A percentile compares a stretch with the other conserved stretches of the same genome.
Evolutionary conservation across 176 grass and related monocot species (phyloP).

Genomic region (Aegilops sharonensis): DNA sequence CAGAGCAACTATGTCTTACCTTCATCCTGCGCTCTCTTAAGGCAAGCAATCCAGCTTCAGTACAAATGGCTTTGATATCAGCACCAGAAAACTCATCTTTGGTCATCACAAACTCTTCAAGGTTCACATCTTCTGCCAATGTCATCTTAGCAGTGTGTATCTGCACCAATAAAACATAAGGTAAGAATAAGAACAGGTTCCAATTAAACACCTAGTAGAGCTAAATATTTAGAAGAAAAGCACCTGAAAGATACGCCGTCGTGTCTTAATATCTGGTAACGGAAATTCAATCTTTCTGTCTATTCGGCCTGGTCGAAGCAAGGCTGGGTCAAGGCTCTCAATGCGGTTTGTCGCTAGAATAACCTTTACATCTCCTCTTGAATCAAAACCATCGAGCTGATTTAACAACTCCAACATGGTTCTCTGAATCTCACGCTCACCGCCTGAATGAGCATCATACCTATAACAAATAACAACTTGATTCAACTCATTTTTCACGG

Average conservation of each 20-base stretch:
- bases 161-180: conserved; percentile 20
- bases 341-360: conserved; percentile 87
- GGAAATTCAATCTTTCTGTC: conserved; percentile 86
- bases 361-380: conserved; percentile 84
- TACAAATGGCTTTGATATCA: conserved; percentile 87
- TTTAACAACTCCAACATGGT: conserved; percentile 87
- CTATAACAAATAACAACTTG: conserved; percentile 30
- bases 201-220: background rate
- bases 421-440: conserved; percentile 84
- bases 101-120: conserved; percentile 81
- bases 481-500: background rate
- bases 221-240: conserved; percentile 10
- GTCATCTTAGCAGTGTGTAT: conserved; percentile 92
- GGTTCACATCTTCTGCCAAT: conserved; percentile 71
- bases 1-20: conserved; percentile 31
- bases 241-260: conserved; percentile 73
- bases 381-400: conserved; percentile 91
- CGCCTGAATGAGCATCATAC: conserved; percentile 88
- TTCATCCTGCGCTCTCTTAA: conserved; percentile 85
- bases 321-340: conserved; percentile 74
- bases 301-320: conserved; percentile 78
- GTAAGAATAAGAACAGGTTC: conserved; percentile 9
- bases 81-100: conserved; percentile 89
- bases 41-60: conserved; percentile 82
- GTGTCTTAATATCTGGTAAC: conserved; percentile 81